Percentiles rank a stretch among this genome's conserved stretches.
These are phyloP conservation scores for Talaromyces funiculosus DNA, from an alignment of 2,329 filamentous ascomycete genomes.

Conservation along the genomic window DNA sequence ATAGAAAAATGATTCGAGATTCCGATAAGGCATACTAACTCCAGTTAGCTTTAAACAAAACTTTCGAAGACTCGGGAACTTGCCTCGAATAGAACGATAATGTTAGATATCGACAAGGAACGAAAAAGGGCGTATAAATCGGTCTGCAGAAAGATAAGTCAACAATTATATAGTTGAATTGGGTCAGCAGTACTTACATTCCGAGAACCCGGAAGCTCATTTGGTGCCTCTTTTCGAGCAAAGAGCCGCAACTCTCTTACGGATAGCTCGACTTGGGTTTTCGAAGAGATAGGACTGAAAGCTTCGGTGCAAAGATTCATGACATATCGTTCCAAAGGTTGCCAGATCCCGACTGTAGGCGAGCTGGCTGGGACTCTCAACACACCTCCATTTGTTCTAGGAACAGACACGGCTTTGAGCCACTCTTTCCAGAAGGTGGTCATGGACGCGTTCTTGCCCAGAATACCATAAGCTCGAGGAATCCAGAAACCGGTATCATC, in stretches of 20 bases:
- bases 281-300: conserved; percentile 82
- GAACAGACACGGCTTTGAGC: conserved; percentile 87
- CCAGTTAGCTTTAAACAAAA: background rate
- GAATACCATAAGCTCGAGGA: conserved; percentile 84
- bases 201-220: conserved; percentile 87
- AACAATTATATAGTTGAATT: background rate
- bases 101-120: conserved; percentile 82
- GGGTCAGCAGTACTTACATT: conserved; percentile 42
- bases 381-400: conserved; percentile 85
- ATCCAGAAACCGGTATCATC: conserved; percentile 96
- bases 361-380: conserved; percentile 81
- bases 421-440: conserved; percentile 98
- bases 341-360: conserved; percentile 87
- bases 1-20: conserved; percentile 91
- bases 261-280: conserved; percentile 89
- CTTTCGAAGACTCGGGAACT: background rate
- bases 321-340: conserved; percentile 92
- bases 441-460: conserved; percentile 76
- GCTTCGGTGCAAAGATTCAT: conserved; percentile 96
- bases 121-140: conserved; percentile 92
- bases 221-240: conserved; percentile 83
- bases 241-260: conserved; percentile 87
- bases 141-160: conserved; percentile 41
- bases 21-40: conserved; percentile 72
- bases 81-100: conserved; percentile 79